Evolutionary conservation across 2,329 filamentous ascomycete species (phyloP).

Genomic region (Chaetomium globosum): DNA sequence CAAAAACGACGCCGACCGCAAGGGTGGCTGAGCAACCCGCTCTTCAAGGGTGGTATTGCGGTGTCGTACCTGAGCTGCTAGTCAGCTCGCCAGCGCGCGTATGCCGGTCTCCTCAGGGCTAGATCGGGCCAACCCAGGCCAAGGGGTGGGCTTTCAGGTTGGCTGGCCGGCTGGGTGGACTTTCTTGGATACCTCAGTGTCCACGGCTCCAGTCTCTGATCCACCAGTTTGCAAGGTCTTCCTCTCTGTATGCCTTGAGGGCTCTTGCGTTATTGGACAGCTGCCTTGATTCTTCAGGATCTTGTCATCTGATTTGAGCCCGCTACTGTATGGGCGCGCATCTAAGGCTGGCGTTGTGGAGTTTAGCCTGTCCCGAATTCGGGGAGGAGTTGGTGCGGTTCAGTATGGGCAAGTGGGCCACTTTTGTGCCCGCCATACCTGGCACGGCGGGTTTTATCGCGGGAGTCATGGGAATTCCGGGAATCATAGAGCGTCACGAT

Average conservation of each 20-base stretch:
- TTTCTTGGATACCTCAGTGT: slow-evolving; percentile 23
- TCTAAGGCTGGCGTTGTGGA: slow-evolving; percentile 13
- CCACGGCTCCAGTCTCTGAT: not conserved
- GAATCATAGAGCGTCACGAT: not conserved
- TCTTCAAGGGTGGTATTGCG: slow-evolving; percentile 1
- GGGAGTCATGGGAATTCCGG: not conserved
- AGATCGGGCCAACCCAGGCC: not conserved
- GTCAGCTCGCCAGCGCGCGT: not conserved
- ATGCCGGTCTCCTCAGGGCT: not conserved
- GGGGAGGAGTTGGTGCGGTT: slow-evolving; percentile 20
- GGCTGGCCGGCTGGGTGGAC: not conserved
- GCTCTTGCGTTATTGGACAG: slow-evolving; percentile 14
- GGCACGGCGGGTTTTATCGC: not conserved
- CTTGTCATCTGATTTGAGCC: slow-evolving; percentile 17
- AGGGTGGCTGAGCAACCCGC: slow-evolving; percentile 56
- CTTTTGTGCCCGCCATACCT: not conserved
- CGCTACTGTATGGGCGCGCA: slow-evolving; percentile 19
- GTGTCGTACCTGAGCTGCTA: slow-evolving; percentile 12
- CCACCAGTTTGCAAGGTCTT: not conserved
- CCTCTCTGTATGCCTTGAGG: not conserved
- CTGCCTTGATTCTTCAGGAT: slow-evolving; percentile 18
- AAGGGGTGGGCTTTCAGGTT: not conserved
- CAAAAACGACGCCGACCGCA: slow-evolving; percentile 62
- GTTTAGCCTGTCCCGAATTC: slow-evolving; percentile 9
- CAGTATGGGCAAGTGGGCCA: not conserved